Conservation (phyloP, 192 early-diverging fungal species). For the Mortierella hygrophila region DNA sequence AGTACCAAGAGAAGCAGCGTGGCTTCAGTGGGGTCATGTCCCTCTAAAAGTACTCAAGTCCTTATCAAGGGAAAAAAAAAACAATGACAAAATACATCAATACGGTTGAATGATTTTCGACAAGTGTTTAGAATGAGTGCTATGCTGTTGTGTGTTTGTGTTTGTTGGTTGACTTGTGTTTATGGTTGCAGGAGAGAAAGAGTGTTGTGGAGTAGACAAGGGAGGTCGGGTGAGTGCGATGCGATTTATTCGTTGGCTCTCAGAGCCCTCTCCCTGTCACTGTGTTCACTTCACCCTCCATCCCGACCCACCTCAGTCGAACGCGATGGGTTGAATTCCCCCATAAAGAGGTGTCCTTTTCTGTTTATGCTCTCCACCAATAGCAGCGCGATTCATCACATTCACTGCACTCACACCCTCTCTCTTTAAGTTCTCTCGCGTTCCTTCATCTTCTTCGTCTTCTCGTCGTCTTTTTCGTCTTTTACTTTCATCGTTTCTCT, state of each 20-base stretch:
- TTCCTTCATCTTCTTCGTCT: not conserved
- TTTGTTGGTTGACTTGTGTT: not conserved
- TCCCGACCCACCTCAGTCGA: not conserved
- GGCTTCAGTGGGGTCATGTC: constrained; percentile 33
- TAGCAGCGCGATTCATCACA: constrained; percentile 51
- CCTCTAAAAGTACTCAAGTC: not conserved
- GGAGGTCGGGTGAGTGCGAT: not conserved
- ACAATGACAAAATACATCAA: not conserved
- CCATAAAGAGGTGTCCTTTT: not conserved
- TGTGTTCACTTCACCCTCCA: not conserved
- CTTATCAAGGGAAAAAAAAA: not conserved
- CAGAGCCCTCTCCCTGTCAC: not conserved
- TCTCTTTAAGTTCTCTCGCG: not conserved
- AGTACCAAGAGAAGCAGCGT: constrained; percentile 78
- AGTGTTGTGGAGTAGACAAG: too few relatives aligned
- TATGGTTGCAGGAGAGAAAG: not conserved
- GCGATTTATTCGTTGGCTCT: not conserved
- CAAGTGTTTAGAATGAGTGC: not conserved
- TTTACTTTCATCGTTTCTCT: not conserved
- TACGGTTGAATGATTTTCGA: not conserved
- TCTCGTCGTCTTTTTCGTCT: not conserved
- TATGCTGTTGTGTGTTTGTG: not conserved
- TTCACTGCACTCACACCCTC: not conserved
- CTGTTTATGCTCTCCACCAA: constrained; percentile 22
- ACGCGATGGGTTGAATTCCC: not conserved